These are phyloP conservation scores for Eutrema japonicum DNA, from an alignment of 345 rosid genomes.

Conservation along the genomic window DNA sequence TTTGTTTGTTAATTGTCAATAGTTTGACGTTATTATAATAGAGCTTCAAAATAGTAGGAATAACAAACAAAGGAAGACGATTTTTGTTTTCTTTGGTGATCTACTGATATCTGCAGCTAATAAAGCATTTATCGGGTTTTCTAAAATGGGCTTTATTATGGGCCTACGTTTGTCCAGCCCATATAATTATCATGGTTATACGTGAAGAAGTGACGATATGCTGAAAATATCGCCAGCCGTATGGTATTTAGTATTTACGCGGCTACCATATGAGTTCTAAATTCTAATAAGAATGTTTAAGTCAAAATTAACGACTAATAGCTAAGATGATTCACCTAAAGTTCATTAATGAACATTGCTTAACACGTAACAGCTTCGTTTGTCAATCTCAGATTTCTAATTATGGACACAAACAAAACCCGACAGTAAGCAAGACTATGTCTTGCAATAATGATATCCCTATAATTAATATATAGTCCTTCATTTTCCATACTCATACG, in stretches of 20 bases:
- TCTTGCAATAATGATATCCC: slow-evolving; percentile 22
- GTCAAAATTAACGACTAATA: slow-evolving; percentile 8
- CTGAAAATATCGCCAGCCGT: too few species aligned
- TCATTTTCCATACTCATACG: slow-evolving; percentile 12
- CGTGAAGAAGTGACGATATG: background rate
- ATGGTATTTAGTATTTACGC: slow-evolving; percentile 17
- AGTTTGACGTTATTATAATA: too few species aligned
- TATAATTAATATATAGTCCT: background rate
- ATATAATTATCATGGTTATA: background rate
- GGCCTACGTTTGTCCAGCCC: background rate
- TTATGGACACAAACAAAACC: slow-evolving; percentile 22
- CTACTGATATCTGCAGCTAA: background rate
- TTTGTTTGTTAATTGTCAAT: background rate
- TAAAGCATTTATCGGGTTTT: background rate
- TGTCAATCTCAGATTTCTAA: slow-evolving; percentile 32
- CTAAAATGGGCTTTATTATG: background rate
- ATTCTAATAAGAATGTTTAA: background rate
- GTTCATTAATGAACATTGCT: slow-evolving; percentile 28
- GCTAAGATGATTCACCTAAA: slow-evolving; percentile 31
- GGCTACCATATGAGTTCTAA: slow-evolving; percentile 4
- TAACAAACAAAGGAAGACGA: background rate
- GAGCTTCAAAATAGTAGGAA: background rate
- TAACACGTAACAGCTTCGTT: slow-evolving; percentile 32
- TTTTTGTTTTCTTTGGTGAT: background rate
- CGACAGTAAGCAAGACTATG: slow-evolving; percentile 25